Evolutionary conservation across 208 protist genomes (phyloP).

Genomic region (Willaertia magna): DNA sequence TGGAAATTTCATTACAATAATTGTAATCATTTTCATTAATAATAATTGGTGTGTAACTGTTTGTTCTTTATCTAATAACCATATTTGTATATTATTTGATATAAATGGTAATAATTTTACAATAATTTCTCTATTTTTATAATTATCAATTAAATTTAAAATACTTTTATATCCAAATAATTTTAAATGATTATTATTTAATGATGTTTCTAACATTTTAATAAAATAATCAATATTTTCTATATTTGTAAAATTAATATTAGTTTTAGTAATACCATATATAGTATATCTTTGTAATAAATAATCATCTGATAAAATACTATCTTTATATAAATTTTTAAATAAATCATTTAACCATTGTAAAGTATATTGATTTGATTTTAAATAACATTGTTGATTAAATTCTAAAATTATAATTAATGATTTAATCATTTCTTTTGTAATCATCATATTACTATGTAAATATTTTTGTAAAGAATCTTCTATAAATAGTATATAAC

Average conservation of each 20-base stretch:
- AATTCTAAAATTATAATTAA: background rate
- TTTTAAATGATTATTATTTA: background rate
- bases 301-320: background rate
- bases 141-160: background rate
- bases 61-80: slow-evolving; percentile 4
- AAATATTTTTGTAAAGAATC: background rate
- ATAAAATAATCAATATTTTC: background rate
- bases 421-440: background rate
- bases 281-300: background rate
- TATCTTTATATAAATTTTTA: background rate
- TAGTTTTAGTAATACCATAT: background rate
- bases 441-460: background rate
- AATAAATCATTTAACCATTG: background rate
- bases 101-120: background rate
- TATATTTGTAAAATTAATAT: background rate
- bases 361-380: background rate
- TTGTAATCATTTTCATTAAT: background rate
- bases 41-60: background rate
- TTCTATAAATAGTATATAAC: background rate
- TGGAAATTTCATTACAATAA: background rate
- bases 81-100: background rate
- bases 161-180: background rate
- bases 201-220: background rate
- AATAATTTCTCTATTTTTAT: background rate
- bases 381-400: background rate